phyloP scores from a whole-genome alignment of 441 rosid genomes.

The Manihot esculenta region DNA sequence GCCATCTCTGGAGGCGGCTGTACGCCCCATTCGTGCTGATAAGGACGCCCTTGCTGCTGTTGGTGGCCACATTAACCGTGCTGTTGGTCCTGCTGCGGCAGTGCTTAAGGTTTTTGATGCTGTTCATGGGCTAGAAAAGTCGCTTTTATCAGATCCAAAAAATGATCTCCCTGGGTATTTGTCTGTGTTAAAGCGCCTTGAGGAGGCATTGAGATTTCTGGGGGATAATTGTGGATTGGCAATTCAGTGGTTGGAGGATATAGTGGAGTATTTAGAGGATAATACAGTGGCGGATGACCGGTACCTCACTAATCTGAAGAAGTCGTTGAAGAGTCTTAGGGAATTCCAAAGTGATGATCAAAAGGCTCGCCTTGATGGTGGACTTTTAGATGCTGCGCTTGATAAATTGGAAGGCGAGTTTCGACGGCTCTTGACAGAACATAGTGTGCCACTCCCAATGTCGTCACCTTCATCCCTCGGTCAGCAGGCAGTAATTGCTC shows the following conservation, averaged over 20 bases:
- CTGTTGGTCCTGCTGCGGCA: conserved; percentile 97
- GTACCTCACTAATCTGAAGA: conserved; percentile 69
- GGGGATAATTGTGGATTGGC: conserved; percentile 96
- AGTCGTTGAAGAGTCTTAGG: conserved; percentile 57
- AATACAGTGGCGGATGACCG: conserved; percentile 72
- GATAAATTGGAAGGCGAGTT: conserved; percentile 80
- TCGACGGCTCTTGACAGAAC: conserved; percentile 67
- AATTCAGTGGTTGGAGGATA: conserved; percentile 97
- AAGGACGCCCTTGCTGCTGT: conserved; percentile 77
- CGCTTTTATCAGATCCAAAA: conserved; percentile 77
- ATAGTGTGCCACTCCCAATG: conserved; percentile 92
- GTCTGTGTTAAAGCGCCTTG: conserved; percentile 77
- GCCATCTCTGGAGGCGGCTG: conserved; percentile 74
- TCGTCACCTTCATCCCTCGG: conserved; percentile 53
- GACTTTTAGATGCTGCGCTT: conserved; percentile 78
- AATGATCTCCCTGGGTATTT: conserved; percentile 80
- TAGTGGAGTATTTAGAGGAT: conserved; percentile 92
- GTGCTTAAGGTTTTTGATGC: conserved; percentile 99
- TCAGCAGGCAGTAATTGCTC: conserved; percentile 76
- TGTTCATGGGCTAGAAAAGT: conserved; percentile 91
- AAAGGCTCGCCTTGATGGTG: conserved; percentile 65
- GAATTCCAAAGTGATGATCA: conserved; percentile 52
- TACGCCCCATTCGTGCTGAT: conserved; percentile 89
- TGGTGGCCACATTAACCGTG: conserved; percentile 93
- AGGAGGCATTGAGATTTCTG: conserved; percentile 87